These are phyloP conservation scores for Globisporangium viniferum DNA, from an alignment of 352 stramenopile species.

Conservation along the genomic window DNA sequence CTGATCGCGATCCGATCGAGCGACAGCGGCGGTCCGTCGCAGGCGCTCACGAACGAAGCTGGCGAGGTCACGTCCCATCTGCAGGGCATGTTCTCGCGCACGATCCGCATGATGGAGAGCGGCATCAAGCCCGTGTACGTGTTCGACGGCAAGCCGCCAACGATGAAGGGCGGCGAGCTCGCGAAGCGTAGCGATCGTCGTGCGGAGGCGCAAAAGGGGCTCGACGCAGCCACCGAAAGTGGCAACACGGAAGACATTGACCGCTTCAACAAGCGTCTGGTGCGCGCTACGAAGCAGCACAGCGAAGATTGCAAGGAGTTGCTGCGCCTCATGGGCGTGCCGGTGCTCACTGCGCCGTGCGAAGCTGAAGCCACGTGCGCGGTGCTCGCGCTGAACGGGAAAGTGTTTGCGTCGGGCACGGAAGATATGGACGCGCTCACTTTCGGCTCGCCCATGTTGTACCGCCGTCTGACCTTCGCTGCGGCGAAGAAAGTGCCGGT, in stretches of 20 bases:
- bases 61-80: conserved; percentile 93
- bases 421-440: conserved; percentile 99
- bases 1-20: conserved; percentile 89
- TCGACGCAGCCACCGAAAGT: conserved; percentile 84
- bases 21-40: conserved; percentile 80
- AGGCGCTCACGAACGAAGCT: conserved; percentile 97
- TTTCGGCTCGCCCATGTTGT: conserved; percentile 95
- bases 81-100: conserved; percentile 98
- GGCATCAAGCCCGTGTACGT: conserved; percentile 98
- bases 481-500: conserved; percentile 89
- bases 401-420: conserved; percentile 94
- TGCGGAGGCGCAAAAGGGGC: conserved; percentile 80
- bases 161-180: conserved; percentile 97
- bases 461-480: conserved; percentile 89
- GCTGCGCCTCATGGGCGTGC: conserved; percentile 94
- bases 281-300: conserved; percentile 89
- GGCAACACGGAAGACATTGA: conserved; percentile 91
- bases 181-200: conserved; percentile 91
- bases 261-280: conserved; percentile 91
- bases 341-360: conserved; percentile 95
- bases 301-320: conserved; percentile 94
- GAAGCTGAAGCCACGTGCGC: conserved; percentile 99
- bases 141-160: conserved; percentile 98
- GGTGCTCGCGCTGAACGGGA: conserved; percentile 88
- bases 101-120: conserved; percentile 97